Conservation (phyloP, 2,329 filamentous ascomycete species). For the Arthrobotrys megalospora region DNA sequence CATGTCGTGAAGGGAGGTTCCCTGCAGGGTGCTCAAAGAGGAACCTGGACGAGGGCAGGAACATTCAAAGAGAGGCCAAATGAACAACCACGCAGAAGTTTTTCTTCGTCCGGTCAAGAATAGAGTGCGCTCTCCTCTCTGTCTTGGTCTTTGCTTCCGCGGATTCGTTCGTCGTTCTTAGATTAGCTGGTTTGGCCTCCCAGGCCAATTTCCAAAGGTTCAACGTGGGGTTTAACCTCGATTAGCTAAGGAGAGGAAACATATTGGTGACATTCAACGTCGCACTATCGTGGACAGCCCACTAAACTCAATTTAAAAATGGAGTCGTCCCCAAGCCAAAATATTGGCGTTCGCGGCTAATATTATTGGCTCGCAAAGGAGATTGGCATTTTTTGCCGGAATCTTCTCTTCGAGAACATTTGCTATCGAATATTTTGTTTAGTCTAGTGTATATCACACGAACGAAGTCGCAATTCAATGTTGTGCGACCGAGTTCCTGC, state of each 20-base stretch:
- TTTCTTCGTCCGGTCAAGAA: neutral
- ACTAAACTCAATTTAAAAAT: conserved; percentile 54
- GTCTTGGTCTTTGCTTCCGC: conserved; percentile 24
- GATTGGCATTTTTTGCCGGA: conserved; percentile 38
- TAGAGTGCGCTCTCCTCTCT: neutral
- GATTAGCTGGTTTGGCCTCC: conserved; percentile 38
- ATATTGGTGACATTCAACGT: conserved; percentile 58
- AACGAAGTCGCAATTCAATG: conserved; percentile 44
- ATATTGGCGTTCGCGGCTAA: conserved; percentile 45
- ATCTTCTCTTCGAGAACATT: conserved; percentile 40
- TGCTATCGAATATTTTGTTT: neutral
- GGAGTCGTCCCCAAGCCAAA: conserved; percentile 22
- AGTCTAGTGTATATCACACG: conserved; percentile 1
- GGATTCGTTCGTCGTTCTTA: conserved; percentile 27
- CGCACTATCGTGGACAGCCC: conserved; percentile 45
- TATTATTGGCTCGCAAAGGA: conserved; percentile 38
- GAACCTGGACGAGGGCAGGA: conserved; percentile 46
- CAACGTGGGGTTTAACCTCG: conserved; percentile 48
- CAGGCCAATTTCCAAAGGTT: conserved; percentile 53
- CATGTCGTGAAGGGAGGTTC: conserved; percentile 44
- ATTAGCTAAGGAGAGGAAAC: conserved; percentile 51
- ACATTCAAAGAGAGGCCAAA: conserved; percentile 9
- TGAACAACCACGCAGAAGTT: conserved; percentile 4
- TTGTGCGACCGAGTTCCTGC: conserved; percentile 46
- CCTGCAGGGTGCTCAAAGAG: conserved; percentile 53